These are phyloP conservation scores for Omphalotus guepiniiformis DNA, from an alignment of 768 basidiomycete species.

Conservation along the genomic window DNA sequence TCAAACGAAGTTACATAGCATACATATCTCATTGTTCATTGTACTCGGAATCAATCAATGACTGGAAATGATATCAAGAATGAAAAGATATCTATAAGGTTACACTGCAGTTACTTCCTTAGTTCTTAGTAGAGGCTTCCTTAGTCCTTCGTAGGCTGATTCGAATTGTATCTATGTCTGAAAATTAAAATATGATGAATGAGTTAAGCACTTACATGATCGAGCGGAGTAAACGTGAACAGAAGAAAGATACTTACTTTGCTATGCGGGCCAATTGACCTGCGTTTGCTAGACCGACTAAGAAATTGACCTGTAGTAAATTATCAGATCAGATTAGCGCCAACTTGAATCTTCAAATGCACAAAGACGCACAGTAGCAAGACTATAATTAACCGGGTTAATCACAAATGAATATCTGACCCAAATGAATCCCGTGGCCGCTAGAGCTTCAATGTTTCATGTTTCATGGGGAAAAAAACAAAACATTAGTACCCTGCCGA, in stretches of 20 bases:
- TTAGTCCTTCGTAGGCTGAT: too few relatives aligned
- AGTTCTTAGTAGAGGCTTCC: too few relatives aligned
- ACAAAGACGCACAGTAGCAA: constrained; percentile 71
- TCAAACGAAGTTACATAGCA: too few relatives aligned
- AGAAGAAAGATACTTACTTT: constrained; percentile 40
- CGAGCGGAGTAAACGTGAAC: too few relatives aligned
- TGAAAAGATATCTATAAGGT: too few relatives aligned
- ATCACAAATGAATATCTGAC: constrained; percentile 97
- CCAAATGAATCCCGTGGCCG: constrained; percentile 96
- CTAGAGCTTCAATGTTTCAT: constrained; percentile 57
- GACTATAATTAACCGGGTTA: constrained; percentile 87
- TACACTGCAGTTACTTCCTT: too few relatives aligned
- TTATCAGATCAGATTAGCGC: not conserved
- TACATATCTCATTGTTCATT: too few relatives aligned
- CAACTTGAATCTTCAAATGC: constrained; percentile 3
- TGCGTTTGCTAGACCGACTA: constrained; percentile 69
- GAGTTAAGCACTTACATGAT: too few relatives aligned
- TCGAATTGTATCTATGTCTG: too few relatives aligned
- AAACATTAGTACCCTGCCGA: not conserved
- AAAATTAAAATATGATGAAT: too few relatives aligned
- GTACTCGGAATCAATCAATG: too few relatives aligned
- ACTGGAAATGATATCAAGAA: too few relatives aligned
- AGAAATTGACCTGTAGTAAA: constrained; percentile 68
- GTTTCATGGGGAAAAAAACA: constrained; percentile 1
- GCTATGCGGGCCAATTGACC: constrained; percentile 66